phyloP scores from a whole-genome alignment of 2,329 filamentous ascomycete genomes.

The Phyllosticta citribraziliensis region DNA sequence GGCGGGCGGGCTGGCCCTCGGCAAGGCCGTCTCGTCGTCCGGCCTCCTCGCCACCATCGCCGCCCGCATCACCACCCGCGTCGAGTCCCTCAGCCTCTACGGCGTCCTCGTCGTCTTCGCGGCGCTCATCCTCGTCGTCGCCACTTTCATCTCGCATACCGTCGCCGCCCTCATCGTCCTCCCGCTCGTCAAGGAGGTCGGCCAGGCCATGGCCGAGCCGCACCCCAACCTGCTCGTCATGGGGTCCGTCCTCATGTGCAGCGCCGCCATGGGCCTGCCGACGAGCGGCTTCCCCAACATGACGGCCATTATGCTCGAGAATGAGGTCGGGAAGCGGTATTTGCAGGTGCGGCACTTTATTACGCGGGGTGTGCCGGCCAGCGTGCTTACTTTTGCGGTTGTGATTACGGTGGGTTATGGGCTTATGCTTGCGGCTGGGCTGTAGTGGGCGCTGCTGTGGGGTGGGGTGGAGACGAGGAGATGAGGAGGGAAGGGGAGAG shows the following conservation, averaged over 20 bases:
- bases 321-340: conserved; percentile 81
- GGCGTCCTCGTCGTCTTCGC: conserved; percentile 73
- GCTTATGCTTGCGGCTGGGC: conserved; percentile 67
- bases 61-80: conserved; percentile 58
- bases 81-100: conserved; percentile 75
- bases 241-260: conserved; percentile 92
- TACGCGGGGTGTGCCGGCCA: conserved; percentile 81
- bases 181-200: conserved; percentile 80
- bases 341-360: conserved; percentile 90
- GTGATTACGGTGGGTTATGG: conserved; percentile 86
- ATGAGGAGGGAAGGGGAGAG: too few relatives aligned
- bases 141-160: conserved; percentile 96
- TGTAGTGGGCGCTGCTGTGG: conserved; percentile 31
- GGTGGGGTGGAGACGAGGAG: too few relatives aligned
- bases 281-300: conserved; percentile 98
- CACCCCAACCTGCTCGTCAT: conserved; percentile 94
- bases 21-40: conserved; percentile 88
- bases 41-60: conserved; percentile 87
- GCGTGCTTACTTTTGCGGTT: conserved; percentile 68
- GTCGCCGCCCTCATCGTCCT: conserved; percentile 92
- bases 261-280: conserved; percentile 91
- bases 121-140: conserved; percentile 75
- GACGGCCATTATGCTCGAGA: conserved; percentile 98
- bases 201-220: conserved; percentile 72
- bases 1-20: conserved; percentile 81